A percentile compares a stretch with the other conserved stretches of the same genome.
phyloP scores from a whole-genome alignment of 305 asterid species.

The Euphrasia arctica region DNA sequence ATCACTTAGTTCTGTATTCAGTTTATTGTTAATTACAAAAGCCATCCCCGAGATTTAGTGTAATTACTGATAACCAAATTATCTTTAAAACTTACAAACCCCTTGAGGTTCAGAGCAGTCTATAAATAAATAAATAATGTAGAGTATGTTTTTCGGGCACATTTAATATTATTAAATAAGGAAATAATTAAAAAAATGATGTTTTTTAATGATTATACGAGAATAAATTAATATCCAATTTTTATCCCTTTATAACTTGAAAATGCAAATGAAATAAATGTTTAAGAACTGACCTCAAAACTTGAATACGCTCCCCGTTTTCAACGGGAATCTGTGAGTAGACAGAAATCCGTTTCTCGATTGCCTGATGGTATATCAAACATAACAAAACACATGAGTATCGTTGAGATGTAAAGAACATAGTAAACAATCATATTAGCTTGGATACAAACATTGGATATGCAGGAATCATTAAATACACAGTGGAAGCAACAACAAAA shows the following conservation, averaged over 20 bases:
- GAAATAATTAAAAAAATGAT: too few species aligned
- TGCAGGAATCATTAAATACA: neutral
- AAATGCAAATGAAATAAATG: slow-evolving; percentile 18
- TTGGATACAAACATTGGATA: slow-evolving; percentile 2
- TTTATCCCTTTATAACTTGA: neutral
- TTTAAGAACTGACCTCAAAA: slow-evolving; percentile 52
- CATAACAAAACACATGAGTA: slow-evolving; percentile 24
- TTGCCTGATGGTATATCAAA: slow-evolving; percentile 50
- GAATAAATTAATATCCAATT: too few species aligned
- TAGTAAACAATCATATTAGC: neutral
- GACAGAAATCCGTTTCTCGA: slow-evolving; percentile 83
- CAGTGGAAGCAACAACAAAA: neutral
- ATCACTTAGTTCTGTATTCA: slow-evolving; percentile 23
- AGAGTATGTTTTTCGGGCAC: too few species aligned
- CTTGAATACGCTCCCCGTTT: slow-evolving; percentile 92
- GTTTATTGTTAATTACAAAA: slow-evolving; percentile 6
- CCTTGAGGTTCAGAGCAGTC: neutral
- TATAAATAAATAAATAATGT: too few species aligned
- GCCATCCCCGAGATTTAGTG: neutral
- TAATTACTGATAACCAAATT: neutral
- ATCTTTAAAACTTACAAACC: neutral
- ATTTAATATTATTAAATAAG: too few species aligned
- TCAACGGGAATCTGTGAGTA: slow-evolving; percentile 82
- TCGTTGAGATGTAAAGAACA: slow-evolving; percentile 2
- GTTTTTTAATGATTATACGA: too few species aligned